These are phyloP conservation scores for Colletotrichum lentis DNA, from an alignment of 2,329 filamentous ascomycete genomes.

Conservation along the genomic window DNA sequence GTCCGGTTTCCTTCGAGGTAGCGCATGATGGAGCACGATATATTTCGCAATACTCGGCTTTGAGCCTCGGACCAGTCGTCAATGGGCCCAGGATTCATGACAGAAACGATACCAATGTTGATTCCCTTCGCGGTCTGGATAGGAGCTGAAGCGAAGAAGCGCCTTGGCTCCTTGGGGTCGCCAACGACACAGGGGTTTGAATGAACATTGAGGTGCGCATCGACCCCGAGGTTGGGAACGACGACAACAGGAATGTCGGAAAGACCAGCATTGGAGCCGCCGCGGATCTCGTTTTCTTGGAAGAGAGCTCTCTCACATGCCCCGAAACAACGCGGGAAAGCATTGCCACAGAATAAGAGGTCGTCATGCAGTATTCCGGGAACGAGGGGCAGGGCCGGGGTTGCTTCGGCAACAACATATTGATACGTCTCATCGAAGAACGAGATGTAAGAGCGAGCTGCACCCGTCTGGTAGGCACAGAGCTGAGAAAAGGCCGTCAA, in stretches of 20 bases:
- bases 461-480: constrained; percentile 51
- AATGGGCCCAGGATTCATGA: constrained; percentile 32
- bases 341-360: constrained; percentile 46
- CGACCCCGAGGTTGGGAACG: constrained; percentile 46
- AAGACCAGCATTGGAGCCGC: background rate
- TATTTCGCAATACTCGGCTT: constrained; percentile 42
- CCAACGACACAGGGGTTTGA: background rate
- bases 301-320: constrained; percentile 44
- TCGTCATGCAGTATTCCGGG: background rate
- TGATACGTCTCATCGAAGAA: constrained; percentile 17
- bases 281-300: background rate
- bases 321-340: constrained; percentile 44
- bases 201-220: constrained; percentile 43
- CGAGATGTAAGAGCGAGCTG: constrained; percentile 46
- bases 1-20: constrained; percentile 43
- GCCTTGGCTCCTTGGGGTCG: background rate
- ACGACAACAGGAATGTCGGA: constrained; percentile 46
- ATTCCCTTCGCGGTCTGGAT: constrained; percentile 50
- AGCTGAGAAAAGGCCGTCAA: constrained; percentile 61
- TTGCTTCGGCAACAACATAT: constrained; percentile 21
- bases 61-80: constrained; percentile 41
- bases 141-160: constrained; percentile 53
- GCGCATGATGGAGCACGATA: constrained; percentile 48
- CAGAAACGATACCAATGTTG: constrained; percentile 53
- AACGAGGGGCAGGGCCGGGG: background rate